These are phyloP conservation scores for Aspergillus ostianus DNA, from an alignment of 495 filamentous ascomycete species.

Conservation along the genomic window DNA sequence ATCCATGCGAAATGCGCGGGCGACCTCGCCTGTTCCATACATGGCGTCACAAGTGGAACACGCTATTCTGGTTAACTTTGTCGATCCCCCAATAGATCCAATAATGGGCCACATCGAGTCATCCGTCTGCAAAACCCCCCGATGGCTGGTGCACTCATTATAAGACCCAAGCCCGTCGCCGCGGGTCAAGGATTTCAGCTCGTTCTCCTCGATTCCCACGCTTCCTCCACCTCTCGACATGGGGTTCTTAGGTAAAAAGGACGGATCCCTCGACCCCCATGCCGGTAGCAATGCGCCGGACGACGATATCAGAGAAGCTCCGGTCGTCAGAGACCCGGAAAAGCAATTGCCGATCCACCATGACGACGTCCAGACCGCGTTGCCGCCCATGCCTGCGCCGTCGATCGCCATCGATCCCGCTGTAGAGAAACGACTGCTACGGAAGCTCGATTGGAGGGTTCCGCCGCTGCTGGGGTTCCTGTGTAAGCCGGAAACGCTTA, in stretches of 20 bases:
- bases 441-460: constrained; percentile 57
- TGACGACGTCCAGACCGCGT: constrained; percentile 23
- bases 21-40: neutral
- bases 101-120: constrained; percentile 3
- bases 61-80: constrained; percentile 10
- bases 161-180: constrained; percentile 9
- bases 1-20: neutral
- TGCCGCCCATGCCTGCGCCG: constrained; percentile 19
- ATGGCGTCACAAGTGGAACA: constrained; percentile 8
- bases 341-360: constrained; percentile 29
- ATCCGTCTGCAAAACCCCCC: constrained; percentile 17
- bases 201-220: constrained; percentile 1
- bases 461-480: constrained; percentile 52
- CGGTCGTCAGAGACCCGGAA: constrained; percentile 29
- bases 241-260: constrained; percentile 30
- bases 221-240: constrained; percentile 17
- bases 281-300: constrained; percentile 8
- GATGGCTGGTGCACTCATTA: constrained; percentile 8
- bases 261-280: neutral
- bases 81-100: constrained; percentile 20
- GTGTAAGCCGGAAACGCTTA: constrained; percentile 38
- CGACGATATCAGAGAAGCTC: constrained; percentile 27
- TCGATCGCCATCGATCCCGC: constrained; percentile 44
- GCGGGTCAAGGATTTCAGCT: neutral
- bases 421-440: constrained; percentile 54